These are phyloP conservation scores for Salix dunnii DNA, from an alignment of 345 rosid species.

Conservation along the genomic window DNA sequence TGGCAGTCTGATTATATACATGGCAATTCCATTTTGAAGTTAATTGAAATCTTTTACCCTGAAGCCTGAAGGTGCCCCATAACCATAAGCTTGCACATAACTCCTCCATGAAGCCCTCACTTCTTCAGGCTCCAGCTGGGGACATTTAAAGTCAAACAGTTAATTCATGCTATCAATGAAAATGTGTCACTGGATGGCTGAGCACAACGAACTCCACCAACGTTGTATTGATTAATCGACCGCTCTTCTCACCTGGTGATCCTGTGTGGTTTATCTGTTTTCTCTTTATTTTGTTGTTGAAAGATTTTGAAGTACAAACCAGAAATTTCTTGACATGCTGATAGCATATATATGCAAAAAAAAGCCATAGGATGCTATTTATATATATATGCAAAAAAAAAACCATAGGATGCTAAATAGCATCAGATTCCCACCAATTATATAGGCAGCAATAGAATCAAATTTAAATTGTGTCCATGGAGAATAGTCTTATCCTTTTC, in stretches of 20 bases:
- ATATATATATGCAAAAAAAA: background rate
- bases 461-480: slow-evolving; percentile 4
- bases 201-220: background rate
- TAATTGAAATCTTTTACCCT: background rate
- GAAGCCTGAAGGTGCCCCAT: background rate
- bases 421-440: slow-evolving; percentile 36
- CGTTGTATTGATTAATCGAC: background rate
- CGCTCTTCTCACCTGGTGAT: background rate
- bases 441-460: slow-evolving; percentile 4
- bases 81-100: background rate
- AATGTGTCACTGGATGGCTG: background rate
- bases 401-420: slow-evolving; percentile 8
- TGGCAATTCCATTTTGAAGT: background rate
- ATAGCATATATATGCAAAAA: background rate
- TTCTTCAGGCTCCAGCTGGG: background rate
- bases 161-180: background rate
- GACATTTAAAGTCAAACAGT: background rate
- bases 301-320: background rate
- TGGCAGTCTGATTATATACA: background rate
- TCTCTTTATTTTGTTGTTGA: background rate
- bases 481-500: slow-evolving; percentile 12
- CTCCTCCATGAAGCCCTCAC: background rate
- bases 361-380: background rate
- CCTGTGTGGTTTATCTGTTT: background rate
- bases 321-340: slow-evolving; percentile 3